Conservation (phyloP, 2,329 filamentous ascomycete genomes). For the Ophiognomonia clavigignenti-juglandacearum region DNA sequence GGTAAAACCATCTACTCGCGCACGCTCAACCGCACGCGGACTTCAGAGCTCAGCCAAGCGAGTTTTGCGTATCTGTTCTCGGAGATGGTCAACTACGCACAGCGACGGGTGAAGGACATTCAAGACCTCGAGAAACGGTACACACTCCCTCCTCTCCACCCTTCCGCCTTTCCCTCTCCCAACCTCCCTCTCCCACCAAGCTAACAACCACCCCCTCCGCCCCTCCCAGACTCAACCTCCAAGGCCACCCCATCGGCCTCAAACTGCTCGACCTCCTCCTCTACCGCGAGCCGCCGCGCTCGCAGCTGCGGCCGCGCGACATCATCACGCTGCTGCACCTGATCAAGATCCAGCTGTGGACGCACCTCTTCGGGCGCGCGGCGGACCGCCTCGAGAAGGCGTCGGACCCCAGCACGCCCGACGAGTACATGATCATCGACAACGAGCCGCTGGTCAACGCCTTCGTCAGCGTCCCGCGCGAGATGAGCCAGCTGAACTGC, state of each 20-base stretch:
- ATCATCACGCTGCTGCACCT: constrained; percentile 92
- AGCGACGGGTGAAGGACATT: constrained; percentile 84
- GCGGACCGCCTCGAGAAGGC: constrained; percentile 92
- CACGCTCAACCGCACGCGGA: constrained; percentile 84
- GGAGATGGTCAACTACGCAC: constrained; percentile 95
- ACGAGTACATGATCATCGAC: constrained; percentile 99
- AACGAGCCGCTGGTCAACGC: constrained; percentile 95
- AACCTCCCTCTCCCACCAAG: neutral
- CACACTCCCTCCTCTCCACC: constrained; percentile 18
- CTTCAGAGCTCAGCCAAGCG: constrained; percentile 83
- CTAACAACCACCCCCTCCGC: neutral
- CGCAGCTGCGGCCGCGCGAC: constrained; percentile 73
- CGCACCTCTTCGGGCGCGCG: constrained; percentile 83
- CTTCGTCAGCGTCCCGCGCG: constrained; percentile 86
- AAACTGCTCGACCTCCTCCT: constrained; percentile 94
- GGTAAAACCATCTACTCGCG: constrained; percentile 98
- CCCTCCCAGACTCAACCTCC: constrained; percentile 68
- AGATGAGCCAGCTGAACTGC: constrained; percentile 96
- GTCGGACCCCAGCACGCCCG: constrained; percentile 72
- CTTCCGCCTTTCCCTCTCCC: neutral
- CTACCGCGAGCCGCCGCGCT: constrained; percentile 68
- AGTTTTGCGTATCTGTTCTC: constrained; percentile 95
- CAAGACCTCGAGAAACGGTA: constrained; percentile 90
- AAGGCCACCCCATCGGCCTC: constrained; percentile 90
- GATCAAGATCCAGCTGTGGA: constrained; percentile 89